Evolutionary conservation across 2,329 filamentous ascomycete species (phyloP).

Genomic region (Verruconis gallopava): DNA sequence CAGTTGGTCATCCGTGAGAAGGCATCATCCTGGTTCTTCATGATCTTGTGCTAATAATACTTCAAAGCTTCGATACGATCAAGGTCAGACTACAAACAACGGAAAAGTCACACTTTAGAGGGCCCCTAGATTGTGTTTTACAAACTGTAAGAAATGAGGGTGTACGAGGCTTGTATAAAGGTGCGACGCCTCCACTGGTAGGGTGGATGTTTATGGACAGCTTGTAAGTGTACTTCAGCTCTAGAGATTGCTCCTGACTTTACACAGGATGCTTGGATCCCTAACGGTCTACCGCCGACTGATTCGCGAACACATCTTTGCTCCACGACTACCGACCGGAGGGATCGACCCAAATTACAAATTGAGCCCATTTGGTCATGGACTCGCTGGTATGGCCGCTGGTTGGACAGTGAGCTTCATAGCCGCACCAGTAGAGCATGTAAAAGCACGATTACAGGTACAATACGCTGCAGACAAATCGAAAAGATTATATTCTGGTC

Average conservation of each 20-base stretch:
- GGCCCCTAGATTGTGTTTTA: constrained; percentile 72
- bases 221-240: constrained; percentile 28
- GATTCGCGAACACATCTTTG: constrained; percentile 67
- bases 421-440: constrained; percentile 84
- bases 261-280: constrained; percentile 67
- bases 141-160: constrained; percentile 83
- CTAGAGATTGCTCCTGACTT: neutral
- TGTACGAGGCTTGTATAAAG: constrained; percentile 79
- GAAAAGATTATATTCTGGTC: constrained; percentile 70
- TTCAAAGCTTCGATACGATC: constrained; percentile 68
- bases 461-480: constrained; percentile 76
- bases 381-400: constrained; percentile 73
- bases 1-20: constrained; percentile 48
- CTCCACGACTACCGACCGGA: constrained; percentile 15
- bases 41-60: constrained; percentile 11
- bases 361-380: constrained; percentile 70
- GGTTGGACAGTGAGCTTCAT: constrained; percentile 86
- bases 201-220: constrained; percentile 99
- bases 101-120: constrained; percentile 60
- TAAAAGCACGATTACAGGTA: constrained; percentile 87
- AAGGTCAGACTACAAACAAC: constrained; percentile 94
- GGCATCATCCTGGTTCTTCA: neutral
- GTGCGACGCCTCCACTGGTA: constrained; percentile 77
- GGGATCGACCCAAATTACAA: constrained; percentile 27
- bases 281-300: constrained; percentile 80